phyloP scores from a whole-genome alignment of 2,329 filamentous ascomycete species.

The Sarocladium kiliense region DNA sequence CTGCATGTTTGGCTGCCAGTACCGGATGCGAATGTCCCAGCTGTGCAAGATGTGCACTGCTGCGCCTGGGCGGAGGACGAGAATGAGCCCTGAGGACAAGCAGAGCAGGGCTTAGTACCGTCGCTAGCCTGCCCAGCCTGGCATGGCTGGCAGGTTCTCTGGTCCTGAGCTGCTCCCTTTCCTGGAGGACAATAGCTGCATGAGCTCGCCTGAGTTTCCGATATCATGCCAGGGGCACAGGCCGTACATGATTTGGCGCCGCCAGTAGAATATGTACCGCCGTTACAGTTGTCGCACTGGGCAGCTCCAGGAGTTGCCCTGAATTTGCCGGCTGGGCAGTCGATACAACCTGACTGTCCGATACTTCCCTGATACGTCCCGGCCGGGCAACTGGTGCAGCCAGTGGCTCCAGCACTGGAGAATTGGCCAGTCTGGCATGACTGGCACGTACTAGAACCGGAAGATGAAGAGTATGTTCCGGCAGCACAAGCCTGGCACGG shows the following conservation, averaged over 20 bases:
- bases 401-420: background rate
- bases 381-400: background rate
- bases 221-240: background rate
- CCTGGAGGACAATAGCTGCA: background rate
- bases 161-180: background rate
- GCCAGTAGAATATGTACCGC: background rate
- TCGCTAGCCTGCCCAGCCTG: background rate
- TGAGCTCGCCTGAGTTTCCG: background rate
- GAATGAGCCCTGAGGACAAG: background rate
- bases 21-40: background rate
- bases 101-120: background rate
- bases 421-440: background rate
- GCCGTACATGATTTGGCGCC: background rate
- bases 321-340: background rate
- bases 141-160: background rate
- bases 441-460: background rate
- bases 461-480: background rate
- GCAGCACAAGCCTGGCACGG: background rate
- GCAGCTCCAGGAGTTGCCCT: background rate
- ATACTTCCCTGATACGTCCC: no score
- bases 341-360: no score
- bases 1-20: background rate
- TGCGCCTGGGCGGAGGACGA: background rate
- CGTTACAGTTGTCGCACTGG: background rate
- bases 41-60: background rate